Base-by-base conservation (phyloP, 257 asterid genomes). In the Anisodus acutangulus region DNA sequence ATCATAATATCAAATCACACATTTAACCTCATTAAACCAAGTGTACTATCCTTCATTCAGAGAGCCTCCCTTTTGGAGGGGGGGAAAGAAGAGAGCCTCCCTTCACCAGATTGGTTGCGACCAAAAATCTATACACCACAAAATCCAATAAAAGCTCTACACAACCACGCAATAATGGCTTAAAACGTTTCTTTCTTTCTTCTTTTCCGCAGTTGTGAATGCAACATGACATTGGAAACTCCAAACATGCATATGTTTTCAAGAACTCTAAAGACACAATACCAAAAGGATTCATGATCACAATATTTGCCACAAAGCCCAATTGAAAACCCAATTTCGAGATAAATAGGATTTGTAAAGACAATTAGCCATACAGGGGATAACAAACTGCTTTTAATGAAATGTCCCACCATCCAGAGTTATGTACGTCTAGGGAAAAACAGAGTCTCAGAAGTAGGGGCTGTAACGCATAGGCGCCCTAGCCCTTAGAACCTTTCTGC, bases 401-500 rank as follows among this genome's bases (percentile, higher is more conserved):
- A 5, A 72, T 47, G n/a, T 19, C 11, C 60, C 60, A 72, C 43
- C 41, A 72, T 72, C n/a, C 41, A 72, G 60, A 72, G 41, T 10
- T 72, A 47, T 47, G 80, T 47, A 47, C 39, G 80, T 47, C 41
- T 45, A 19, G 5, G 11, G 58, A 22, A 11, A 72, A 16, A 84
- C 59, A 62, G 41, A 41, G 84, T 84, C 86, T 92, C 88, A 90
- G 84, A 89, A 89, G 91, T 92, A 92, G 58, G 95, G 95, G 87
- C 90, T 89, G 86, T 88, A 91, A 78, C 94, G 88, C 95, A 91
- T 91, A 31, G 97, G 93, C 82, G 83, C 90, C 86, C 97, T 90
- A 86, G 90, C 89, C 90, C 97, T 86, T 63, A 93, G 92, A 83
- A 91, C 91, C 88, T 92, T 93, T 89, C 95, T 93, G 91, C 89